Evolutionary conservation across 495 filamentous ascomycete genomes (phyloP), one percentile per base, ranked within the genome.

Genomic region (Daldinia vernicosa): DNA sequence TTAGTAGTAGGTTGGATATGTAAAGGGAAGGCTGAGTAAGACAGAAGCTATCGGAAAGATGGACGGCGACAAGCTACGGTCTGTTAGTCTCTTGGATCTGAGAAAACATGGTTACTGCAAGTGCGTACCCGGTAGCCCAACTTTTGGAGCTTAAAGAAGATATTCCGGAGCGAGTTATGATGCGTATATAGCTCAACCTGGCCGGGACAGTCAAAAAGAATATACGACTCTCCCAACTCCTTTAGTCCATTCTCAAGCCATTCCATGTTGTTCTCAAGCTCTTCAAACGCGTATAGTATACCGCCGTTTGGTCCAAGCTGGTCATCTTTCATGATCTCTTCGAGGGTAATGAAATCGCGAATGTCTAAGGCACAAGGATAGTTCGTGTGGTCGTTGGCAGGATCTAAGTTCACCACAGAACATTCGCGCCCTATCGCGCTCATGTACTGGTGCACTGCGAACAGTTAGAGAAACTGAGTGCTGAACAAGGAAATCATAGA

Each of bases 161-260:
- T 92, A 76, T 95, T 96, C 58, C 94, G 88, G 71, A 99, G 81
- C 19, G 92, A 95, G 17, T 87, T 85, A 79, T 99, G 95, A 77
- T 98, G 94, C 43, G 94, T 98, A 76, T 97, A 98, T 0, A 99
- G 85, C 82, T 99, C 95, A 11, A 97, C 95, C 76, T 99, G 95
- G 1, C 95, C 95, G 0, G 95, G 95, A 66, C 95, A 98, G 80
- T 99, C 95, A 58, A 99, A 98, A 4, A 99, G 79, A 53, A 99
- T 83, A 80, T 98, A 98, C 66, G 98, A 94, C 57, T 97, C 94
- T 66, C 87, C 91, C 19, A 97, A 78, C 74, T 88, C 86, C 62
- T 89, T 90, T 60, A 97, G 71, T 15, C 92, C 91, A 33, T 90
- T 84, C 75, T 95, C 92, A 8, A 98, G 79, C 91, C 93, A 99